These are phyloP conservation scores for Herpetospermum pedunculosum DNA, from an alignment of 306 rosid genomes.

Conservation along the genomic window DNA sequence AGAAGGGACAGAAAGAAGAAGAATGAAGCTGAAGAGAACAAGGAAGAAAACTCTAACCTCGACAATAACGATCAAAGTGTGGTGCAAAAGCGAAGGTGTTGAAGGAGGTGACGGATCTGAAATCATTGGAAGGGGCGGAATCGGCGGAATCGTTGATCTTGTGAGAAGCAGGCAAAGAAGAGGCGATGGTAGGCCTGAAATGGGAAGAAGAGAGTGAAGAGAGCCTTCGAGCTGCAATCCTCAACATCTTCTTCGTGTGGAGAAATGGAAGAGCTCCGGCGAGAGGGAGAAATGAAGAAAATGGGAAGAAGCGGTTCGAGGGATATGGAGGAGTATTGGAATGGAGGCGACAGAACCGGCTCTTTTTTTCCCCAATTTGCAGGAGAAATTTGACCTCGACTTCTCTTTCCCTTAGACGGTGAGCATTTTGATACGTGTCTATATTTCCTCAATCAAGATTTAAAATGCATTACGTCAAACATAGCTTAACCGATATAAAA, in stretches of 20 bases:
- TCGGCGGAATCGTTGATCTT: conserved; percentile 14
- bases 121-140: conserved; percentile 10
- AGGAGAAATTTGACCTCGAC: not conserved
- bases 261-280: not conserved
- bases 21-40: not conserved
- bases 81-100: not conserved
- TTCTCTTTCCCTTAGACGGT: not conserved
- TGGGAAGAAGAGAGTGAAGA: conserved; percentile 25
- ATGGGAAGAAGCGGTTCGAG: not conserved
- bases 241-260: conserved; percentile 23
- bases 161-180: conserved; percentile 18
- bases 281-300: not conserved
- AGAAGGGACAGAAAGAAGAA: not conserved
- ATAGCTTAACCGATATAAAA: too few relatives aligned
- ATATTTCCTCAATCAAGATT: too few relatives aligned
- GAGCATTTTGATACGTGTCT: not conserved
- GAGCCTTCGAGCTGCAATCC: conserved; percentile 36
- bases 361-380: not conserved
- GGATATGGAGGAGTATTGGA: not conserved
- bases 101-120: conserved; percentile 17
- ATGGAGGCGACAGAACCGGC: not conserved
- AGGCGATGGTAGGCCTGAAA: conserved; percentile 18
- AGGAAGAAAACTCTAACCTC: conserved; percentile 21
- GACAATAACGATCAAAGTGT: conserved; percentile 8
- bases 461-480: too few relatives aligned